Evolutionary conservation across 306 rosid genomes (phyloP).

Genomic region (Quercus variabilis): DNA sequence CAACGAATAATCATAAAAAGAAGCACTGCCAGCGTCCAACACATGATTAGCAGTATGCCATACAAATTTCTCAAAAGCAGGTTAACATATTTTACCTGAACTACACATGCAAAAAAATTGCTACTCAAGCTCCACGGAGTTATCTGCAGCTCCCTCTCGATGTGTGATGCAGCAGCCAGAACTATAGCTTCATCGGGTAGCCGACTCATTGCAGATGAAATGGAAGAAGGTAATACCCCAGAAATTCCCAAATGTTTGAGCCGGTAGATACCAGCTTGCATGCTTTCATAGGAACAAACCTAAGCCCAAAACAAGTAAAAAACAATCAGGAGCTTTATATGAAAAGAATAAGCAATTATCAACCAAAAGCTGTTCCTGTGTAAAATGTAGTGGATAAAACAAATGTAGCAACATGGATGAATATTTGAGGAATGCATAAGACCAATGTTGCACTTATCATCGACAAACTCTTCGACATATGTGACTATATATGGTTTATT

Average conservation of each 20-base stretch:
- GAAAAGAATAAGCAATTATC: not conserved
- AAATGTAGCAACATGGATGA: not conserved
- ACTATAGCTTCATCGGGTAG: constrained; percentile 95
- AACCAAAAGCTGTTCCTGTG: not conserved
- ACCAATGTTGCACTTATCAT: not conserved
- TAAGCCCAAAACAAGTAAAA: constrained; percentile 20
- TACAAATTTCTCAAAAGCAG: constrained; percentile 11
- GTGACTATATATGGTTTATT: not conserved
- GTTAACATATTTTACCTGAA: constrained; percentile 58
- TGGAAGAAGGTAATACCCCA: constrained; percentile 72
- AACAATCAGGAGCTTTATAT: not conserved
- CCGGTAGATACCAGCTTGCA: constrained; percentile 96
- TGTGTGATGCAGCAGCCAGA: constrained; percentile 97
- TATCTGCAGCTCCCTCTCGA: constrained; percentile 91
- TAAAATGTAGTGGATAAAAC: not conserved
- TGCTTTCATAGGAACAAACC: constrained; percentile 96
- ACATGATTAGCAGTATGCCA: constrained; percentile 11
- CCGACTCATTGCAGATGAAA: constrained; percentile 92
- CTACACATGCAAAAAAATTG: constrained; percentile 90
- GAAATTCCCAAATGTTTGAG: constrained; percentile 92
- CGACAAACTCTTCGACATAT: not conserved
- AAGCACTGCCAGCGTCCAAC: constrained; percentile 1
- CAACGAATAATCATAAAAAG: not conserved
- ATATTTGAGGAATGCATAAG: not conserved
- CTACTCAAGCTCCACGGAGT: constrained; percentile 99